These are phyloP conservation scores for Colletotrichum chrysophilum DNA, from an alignment of 2,329 filamentous ascomycete species.

Conservation along the genomic window DNA sequence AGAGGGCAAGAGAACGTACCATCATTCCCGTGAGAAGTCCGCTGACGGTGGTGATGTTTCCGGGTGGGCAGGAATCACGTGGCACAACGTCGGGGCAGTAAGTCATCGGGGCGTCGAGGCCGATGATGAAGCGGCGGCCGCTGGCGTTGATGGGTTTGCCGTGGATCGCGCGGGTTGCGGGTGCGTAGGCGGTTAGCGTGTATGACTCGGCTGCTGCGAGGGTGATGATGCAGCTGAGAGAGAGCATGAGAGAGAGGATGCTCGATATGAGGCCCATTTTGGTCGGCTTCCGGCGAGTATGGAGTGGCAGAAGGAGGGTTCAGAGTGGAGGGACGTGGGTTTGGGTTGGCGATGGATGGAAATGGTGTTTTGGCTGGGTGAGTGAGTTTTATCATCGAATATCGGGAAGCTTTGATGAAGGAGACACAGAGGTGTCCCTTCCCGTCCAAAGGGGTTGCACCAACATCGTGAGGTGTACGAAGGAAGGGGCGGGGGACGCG, in stretches of 20 bases:
- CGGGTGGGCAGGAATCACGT: slow-evolving; percentile 27
- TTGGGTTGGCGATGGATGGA: not conserved
- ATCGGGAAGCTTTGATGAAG: not conserved
- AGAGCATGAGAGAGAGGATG: not conserved
- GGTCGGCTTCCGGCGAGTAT: not conserved
- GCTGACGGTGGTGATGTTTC: slow-evolving; percentile 30
- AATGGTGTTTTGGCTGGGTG: not conserved
- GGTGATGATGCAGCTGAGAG: not conserved
- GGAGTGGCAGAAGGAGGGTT: not conserved
- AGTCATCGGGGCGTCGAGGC: slow-evolving; percentile 15
- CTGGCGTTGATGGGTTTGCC: slow-evolving; percentile 31
- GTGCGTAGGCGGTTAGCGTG: slow-evolving; percentile 29
- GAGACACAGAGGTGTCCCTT: not conserved
- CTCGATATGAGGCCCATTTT: not conserved
- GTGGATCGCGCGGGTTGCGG: slow-evolving; percentile 25
- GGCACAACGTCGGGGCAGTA: not conserved
- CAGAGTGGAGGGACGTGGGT: no score
- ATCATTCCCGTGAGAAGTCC: slow-evolving; percentile 31
- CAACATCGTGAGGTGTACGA: not conserved
- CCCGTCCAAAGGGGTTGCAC: not conserved
- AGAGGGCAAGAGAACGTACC: slow-evolving; percentile 19
- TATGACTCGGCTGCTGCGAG: slow-evolving; percentile 24
- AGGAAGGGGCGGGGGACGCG: not conserved
- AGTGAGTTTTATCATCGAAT: not conserved
- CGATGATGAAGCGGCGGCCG: slow-evolving; percentile 31